A percentile compares a stretch with the other conserved stretches of the same genome.
phyloP scores from a whole-genome alignment of 257 asterid genomes.

The Solanum bulbocastanum region DNA sequence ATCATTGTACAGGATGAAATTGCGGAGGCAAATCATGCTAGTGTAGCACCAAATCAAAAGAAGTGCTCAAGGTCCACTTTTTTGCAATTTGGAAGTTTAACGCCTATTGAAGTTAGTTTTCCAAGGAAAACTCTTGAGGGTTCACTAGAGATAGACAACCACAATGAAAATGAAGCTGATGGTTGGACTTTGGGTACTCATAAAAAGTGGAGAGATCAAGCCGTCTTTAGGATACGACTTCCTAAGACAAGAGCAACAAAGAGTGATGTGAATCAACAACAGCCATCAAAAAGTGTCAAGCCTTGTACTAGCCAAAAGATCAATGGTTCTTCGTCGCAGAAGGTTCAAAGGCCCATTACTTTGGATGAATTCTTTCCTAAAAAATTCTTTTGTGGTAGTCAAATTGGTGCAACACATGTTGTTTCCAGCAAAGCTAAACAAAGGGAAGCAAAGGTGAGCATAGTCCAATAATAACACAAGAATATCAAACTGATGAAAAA shows the following conservation, averaged over 20 bases:
- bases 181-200: background rate
- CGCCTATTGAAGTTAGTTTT: background rate
- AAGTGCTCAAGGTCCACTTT: background rate
- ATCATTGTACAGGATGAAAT: background rate
- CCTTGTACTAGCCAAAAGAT: background rate
- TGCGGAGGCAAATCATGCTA: background rate
- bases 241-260: background rate
- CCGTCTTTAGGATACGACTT: background rate
- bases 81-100: background rate
- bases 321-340: too few relatives aligned
- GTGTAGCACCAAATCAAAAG: background rate
- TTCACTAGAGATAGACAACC: background rate
- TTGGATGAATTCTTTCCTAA: background rate
- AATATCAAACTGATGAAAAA: background rate
- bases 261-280: background rate
- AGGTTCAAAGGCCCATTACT: background rate
- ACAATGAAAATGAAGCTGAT: background rate
- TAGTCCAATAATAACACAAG: background rate
- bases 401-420: background rate
- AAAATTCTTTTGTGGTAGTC: background rate
- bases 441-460: background rate
- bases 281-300: background rate
- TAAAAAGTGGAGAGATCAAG: background rate
- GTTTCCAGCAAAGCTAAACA: background rate
- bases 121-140: background rate